These are phyloP conservation scores for Russula emetica DNA, from an alignment of 768 basidiomycete genomes.

Conservation along the genomic window DNA sequence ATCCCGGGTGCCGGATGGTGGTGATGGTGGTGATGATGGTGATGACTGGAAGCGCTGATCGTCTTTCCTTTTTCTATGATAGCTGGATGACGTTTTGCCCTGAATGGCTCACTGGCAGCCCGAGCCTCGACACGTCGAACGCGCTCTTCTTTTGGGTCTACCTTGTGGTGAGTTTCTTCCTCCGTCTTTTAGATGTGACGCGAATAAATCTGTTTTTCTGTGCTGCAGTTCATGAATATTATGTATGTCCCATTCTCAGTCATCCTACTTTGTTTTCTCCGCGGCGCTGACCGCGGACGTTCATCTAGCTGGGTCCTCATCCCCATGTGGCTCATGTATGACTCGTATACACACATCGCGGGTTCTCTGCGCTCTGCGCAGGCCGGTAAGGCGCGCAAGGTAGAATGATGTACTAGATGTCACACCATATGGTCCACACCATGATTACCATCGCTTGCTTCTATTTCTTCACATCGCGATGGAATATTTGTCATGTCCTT, in stretches of 20 bases:
- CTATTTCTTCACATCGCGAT: background rate
- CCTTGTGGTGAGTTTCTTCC: slow-evolving; percentile 53
- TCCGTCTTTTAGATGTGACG: slow-evolving; percentile 42
- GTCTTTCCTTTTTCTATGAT: background rate
- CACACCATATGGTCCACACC: background rate
- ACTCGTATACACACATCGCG: slow-evolving; percentile 72
- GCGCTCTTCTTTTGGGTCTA: slow-evolving; percentile 74
- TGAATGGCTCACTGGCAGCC: slow-evolving; percentile 76
- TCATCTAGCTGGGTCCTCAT: slow-evolving; percentile 68
- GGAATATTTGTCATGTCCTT: background rate
- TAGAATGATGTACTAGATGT: background rate
- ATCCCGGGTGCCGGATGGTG: background rate
- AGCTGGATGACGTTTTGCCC: slow-evolving; percentile 86
- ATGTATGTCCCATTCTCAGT: slow-evolving; percentile 49
- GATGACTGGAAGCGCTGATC: background rate
- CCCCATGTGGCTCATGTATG: slow-evolving; percentile 70
- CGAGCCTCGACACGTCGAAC: slow-evolving; percentile 67
- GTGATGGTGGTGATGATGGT: background rate
- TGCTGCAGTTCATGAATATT: slow-evolving; percentile 67
- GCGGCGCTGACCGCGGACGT: slow-evolving; percentile 11
- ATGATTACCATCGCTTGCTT: background rate
- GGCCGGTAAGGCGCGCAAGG: slow-evolving; percentile 10
- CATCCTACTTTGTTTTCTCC: background rate
- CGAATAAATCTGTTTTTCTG: background rate
- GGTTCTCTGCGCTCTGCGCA: slow-evolving; percentile 45